Evolutionary conservation across 345 rosid species (phyloP), one percentile per base, ranked within the genome.

Genomic region (Cardamine occulta): DNA sequence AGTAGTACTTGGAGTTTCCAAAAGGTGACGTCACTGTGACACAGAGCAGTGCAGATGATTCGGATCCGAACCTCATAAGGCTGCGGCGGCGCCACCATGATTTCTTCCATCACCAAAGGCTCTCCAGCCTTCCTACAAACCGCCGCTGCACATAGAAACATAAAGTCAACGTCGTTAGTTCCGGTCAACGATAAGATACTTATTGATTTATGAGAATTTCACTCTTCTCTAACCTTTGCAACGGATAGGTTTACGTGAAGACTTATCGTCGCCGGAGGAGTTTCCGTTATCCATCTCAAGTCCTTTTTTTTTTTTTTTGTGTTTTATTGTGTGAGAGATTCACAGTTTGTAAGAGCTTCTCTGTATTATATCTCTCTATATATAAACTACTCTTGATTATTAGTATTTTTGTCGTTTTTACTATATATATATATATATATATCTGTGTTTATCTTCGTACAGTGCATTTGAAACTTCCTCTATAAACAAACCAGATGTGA

Each of bases 101-200:
- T 80, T 60, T 91, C 98, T 84, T 91, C 98, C 21, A 91, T 86
- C 53, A 79, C 88, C 45, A 91, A 82, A 29, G 91, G 88, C 81
- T 84, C 93, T 40, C 97, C 96, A 1, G 97, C 76, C 72, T 72
- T 70, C 63, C 96, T 85, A 80, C 77, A 4, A 37, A 93, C 82
- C 28, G 97, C 98, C 28, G 98, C 97, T 91, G 72, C 68, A 28
- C 7, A 62, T 35, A 72, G 4, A 45, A 47, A 57, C 52, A 70
- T 34, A 26, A 37, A 65, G 59, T 48, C 65, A 48, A 39, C 56
- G 57, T 31, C 44, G 4, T 17, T 37, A 11, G 5, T 35, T 1
- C 0, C 1, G 1, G 47, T 47, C 55, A 61, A 69, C 31, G 31
- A 40, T 39, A 58, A 12, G 6, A 13, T 0, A 47, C 39, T 26